Evolutionary conservation across 169 alveolate species (phyloP), one percentile per base, ranked within the genome.

Genomic region (Plasmodium falciparum): DNA sequence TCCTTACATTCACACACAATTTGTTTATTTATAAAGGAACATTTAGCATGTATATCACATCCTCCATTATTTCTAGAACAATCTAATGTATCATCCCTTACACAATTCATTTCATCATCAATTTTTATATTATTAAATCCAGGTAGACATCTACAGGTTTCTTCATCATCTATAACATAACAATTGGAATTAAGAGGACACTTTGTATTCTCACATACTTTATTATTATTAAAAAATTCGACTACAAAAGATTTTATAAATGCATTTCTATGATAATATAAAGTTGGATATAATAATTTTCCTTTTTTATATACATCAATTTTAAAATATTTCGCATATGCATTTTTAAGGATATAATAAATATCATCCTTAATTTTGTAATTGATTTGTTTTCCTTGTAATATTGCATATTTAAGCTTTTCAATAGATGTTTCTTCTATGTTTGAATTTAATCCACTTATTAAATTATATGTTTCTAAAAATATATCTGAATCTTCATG

Each of bases 41-140:
- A 78, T 2, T 62, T 65, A 15, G 89, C 78, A 58, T 78, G 65
- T 15, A 7, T 58, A 78, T 78, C 78, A 66, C 89, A 76, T 6
- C 89, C 89, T 33, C 89, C 89, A 69, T 76, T 76, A 26, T 76
- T 52, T 12, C 39, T 76, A 26, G 9, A 49, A 76, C 76, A 78
- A 71, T 65, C 52, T 17, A 67, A 17, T 22, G 75, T 49, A 65
- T 65, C 62, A 65, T 78, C 78, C 7, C 50, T 63, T 6, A 50
- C 62, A 58, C 89, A 78, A 29, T 78, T 65, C 8, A 65, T 15
- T 2, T 5, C 69, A 29, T 78, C 39, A 67, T 52, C 49, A 24
- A 24, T 17, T 56, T 65, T 54, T 50, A 65, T 54, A 17, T 56
- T 69, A 56, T n/a, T 50, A 78, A 65, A 78, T 49, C 78, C 89